Percentiles rank a stretch among this genome's conserved stretches.
phyloP scores from a whole-genome alignment of 2,329 filamentous ascomycete genomes.

The Colletotrichum lindemuthianum region DNA sequence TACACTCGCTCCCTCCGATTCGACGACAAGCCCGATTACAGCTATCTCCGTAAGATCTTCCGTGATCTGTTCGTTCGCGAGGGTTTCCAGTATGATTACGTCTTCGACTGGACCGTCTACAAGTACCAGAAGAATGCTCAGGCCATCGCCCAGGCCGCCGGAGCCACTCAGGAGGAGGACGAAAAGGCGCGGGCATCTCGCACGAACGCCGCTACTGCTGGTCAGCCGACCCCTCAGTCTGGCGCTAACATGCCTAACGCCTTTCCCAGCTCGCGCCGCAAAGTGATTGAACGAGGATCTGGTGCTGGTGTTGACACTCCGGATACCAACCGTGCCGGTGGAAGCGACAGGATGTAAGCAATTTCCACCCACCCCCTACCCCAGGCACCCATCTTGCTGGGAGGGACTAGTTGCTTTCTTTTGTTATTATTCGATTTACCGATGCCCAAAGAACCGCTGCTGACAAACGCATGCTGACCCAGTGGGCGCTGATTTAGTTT shows the following conservation, averaged over 20 bases:
- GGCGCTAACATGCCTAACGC: conserved; percentile 76
- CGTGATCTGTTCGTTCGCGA: conserved; percentile 98
- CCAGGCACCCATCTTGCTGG: conserved; percentile 73
- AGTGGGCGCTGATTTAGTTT: conserved; percentile 84
- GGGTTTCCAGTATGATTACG: conserved; percentile 99
- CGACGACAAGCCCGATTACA: conserved; percentile 99
- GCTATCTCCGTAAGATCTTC: conserved; percentile 99
- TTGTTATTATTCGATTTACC: too few relatives aligned
- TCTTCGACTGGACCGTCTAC: conserved; percentile 99
- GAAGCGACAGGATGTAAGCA: conserved; percentile 97
- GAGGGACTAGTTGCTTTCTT: too few relatives aligned
- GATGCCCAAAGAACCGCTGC: conserved; percentile 75
- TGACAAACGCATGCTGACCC: conserved; percentile 82
- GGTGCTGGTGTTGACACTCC: conserved; percentile 71
- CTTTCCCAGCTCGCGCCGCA: conserved; percentile 81
- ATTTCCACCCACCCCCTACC: conserved; percentile 62
- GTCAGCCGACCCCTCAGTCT: conserved; percentile 66
- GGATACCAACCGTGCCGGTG: conserved; percentile 79
- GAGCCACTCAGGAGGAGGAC: conserved; percentile 70
- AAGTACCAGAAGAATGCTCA: conserved; percentile 99
- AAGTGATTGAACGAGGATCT: conserved; percentile 78
- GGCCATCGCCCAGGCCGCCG: conserved; percentile 81
- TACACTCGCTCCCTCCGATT: conserved; percentile 98
- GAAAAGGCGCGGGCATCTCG: conserved; percentile 79
- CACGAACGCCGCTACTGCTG: conserved; percentile 72